phyloP scores from a whole-genome alignment of 1,284 basidiomycete species.

The Anthracocystis walkeri region DNA sequence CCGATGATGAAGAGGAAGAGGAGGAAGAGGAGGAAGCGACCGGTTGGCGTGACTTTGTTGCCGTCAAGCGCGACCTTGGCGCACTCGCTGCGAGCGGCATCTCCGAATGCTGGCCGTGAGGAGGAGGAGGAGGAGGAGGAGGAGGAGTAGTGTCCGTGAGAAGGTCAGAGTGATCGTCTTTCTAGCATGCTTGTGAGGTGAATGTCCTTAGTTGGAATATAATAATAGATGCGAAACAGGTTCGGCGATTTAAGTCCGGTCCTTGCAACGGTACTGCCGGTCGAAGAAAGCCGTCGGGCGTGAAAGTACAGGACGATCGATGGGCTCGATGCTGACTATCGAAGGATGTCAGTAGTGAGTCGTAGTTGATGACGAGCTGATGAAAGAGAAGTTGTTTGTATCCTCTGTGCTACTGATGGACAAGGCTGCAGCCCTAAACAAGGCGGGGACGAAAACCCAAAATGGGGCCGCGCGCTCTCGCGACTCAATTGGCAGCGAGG shows the following conservation, averaged over 20 bases:
- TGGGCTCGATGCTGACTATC: not conserved
- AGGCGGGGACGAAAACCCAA: conserved; percentile 17
- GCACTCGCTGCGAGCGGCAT: conserved; percentile 45
- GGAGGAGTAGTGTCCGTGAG: not conserved
- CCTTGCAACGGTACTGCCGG: not conserved
- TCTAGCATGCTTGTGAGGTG: conserved; percentile 2
- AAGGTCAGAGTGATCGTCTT: not conserved
- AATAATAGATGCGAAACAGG: not conserved
- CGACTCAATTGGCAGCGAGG: conserved; percentile 17
- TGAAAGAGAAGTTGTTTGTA: not conserved
- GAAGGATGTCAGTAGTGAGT: not conserved
- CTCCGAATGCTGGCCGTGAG: conserved; percentile 6
- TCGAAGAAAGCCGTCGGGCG: not conserved
- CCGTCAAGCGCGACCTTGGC: conserved; percentile 30
- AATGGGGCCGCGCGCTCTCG: conserved; percentile 32
- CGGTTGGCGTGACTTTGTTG: conserved; percentile 34
- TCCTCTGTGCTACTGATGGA: conserved; percentile 2
- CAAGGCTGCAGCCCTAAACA: conserved; percentile 14
- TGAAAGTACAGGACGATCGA: not conserved
- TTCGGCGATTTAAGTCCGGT: not conserved
- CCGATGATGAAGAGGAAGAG: conserved; percentile 11
- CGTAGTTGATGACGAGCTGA: not conserved
- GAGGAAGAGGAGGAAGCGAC: conserved; percentile 25
- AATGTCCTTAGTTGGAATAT: not conserved
- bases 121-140: not conserved